Evolutionary conservation across 148 eudicot species (phyloP), one percentile per base, ranked within the genome.

Genomic region (Rhododendron williamsianum): DNA sequence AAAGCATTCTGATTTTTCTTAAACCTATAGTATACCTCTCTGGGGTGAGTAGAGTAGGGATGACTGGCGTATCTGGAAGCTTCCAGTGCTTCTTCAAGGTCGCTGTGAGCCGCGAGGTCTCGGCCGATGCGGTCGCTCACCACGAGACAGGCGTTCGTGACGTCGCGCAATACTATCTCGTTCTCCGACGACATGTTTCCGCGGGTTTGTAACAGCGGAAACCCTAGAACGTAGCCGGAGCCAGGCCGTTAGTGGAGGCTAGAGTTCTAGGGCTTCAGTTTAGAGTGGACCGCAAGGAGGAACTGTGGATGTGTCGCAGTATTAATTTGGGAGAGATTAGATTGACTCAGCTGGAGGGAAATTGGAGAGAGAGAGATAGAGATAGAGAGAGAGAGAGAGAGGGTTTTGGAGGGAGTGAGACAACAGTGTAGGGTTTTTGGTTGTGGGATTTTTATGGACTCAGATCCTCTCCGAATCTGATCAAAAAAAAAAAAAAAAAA

Each of bases 41-140:
- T 90, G 48, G 99, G 99, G 63, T 92, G 98, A 76, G 98, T 89
- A 2, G 98, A 87, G 80, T 97, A 97, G 1, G 99, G 98, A 85
- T 95, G 98, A 84, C 93, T 94, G 23, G 95, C 86, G 79, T 93
- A 95, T 90, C 99, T 91, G 71, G 99, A 91, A 90, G 99, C 98
- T 89, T 92, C 95, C 2, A 97, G 88, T 2, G 98, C 86, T 80
- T 97, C 98, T 85, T 97, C 98, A 9, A 97, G 93, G 86, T 97
- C 99, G 60, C 89, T 89, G 41, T 91, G 97, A 48, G 89, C 86
- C 9, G 92, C 89, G 0, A 92, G 89, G 33, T 97, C 98, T 71
- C 95, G 88, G 56, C 90, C 91, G n/a, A 95, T 92, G 46, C 98
- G 93, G 86, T 95, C 98, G 77, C 96, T 92, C n/a, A 97, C 92